Evolutionary conservation across 306 rosid species (phyloP).

Genomic region (Lathyrus sativus): DNA sequence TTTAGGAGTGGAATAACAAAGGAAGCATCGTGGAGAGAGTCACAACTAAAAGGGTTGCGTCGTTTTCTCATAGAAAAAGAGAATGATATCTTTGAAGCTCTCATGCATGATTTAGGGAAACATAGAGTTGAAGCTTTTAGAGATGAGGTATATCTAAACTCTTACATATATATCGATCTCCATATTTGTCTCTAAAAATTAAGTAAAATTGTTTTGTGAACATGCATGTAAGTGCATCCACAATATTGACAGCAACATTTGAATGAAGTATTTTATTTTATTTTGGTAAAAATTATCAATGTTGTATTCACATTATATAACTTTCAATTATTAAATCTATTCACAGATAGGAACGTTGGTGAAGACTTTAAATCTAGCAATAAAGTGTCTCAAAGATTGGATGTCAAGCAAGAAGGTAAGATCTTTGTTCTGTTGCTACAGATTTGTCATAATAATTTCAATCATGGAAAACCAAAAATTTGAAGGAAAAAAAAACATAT

Average conservation of each 20-base stretch:
- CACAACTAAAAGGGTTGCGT: slow-evolving; percentile 62
- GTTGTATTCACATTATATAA: not conserved
- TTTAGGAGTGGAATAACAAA: slow-evolving; percentile 56
- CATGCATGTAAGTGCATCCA: too few species aligned
- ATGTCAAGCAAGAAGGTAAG: slow-evolving; percentile 69
- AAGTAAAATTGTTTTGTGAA: too few species aligned
- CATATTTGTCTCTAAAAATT: too few species aligned
- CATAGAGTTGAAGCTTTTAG: slow-evolving; percentile 70
- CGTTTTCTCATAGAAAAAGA: slow-evolving; percentile 51
- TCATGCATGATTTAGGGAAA: slow-evolving; percentile 69
- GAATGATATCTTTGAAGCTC: slow-evolving; percentile 51
- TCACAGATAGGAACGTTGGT: slow-evolving; percentile 60
- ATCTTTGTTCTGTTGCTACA: not conserved
- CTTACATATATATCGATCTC: too few species aligned
- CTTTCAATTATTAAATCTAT: not conserved
- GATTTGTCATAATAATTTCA: not conserved
- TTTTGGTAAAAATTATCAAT: not conserved
- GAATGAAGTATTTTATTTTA: too few species aligned
- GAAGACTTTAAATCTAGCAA: slow-evolving; percentile 61
- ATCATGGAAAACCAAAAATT: not conserved
- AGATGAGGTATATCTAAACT: slow-evolving; percentile 62
- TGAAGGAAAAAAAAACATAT: not conserved
- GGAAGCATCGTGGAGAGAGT: slow-evolving; percentile 64
- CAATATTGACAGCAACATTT: too few species aligned
- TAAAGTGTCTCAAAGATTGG: slow-evolving; percentile 57